Conservation (phyloP, 306 rosid species). For the Potentilla sterilis region DNA sequence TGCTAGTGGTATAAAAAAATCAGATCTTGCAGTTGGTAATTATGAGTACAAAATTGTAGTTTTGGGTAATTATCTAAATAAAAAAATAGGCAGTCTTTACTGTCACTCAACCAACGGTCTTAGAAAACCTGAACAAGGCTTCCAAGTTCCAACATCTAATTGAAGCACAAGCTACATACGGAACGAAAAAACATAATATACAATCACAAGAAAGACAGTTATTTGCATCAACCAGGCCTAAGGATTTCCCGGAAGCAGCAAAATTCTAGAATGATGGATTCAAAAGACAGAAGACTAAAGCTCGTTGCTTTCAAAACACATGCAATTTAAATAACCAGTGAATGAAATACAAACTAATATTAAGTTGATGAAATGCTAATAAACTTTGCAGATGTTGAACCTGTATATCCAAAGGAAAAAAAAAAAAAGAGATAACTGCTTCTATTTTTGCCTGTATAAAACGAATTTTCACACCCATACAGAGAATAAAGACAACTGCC, state of each 20-base stretch:
- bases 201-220: not conserved
- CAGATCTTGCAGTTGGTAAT: too few relatives aligned
- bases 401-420: not conserved
- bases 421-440: not conserved
- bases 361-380: not conserved
- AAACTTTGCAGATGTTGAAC: not conserved
- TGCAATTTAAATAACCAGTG: not conserved
- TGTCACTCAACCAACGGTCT: not conserved
- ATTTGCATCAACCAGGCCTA: not conserved
- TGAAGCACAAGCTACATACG: not conserved
- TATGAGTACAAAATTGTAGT: too few relatives aligned
- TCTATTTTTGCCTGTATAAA: conserved; percentile 7
- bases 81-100: not conserved
- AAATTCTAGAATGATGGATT: not conserved
- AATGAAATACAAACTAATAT: not conserved
- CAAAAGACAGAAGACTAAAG: not conserved
- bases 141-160: not conserved
- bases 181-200: too few relatives aligned
- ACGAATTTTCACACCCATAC: not conserved
- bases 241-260: not conserved
- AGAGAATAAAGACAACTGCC: conserved; percentile 26
- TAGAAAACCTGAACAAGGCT: not conserved
- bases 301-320: not conserved
- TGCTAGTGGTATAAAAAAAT: too few relatives aligned
- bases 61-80: too few relatives aligned